Evolutionary conservation across 1,284 basidiomycete genomes (phyloP), one percentile per base, ranked within the genome.

Genomic region (Puccinia novopanici): DNA sequence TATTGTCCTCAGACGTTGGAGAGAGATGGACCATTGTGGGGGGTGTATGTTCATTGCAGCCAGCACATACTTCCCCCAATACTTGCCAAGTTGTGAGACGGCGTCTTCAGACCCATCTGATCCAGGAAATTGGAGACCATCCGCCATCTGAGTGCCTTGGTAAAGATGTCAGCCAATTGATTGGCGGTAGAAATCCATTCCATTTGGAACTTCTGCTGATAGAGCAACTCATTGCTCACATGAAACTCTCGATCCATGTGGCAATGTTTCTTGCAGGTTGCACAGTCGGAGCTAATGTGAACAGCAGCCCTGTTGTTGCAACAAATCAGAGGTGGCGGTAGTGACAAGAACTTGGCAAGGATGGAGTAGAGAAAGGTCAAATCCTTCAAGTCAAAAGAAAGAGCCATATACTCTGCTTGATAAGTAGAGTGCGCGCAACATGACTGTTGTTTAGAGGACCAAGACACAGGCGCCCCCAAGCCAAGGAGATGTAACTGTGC

Each of bases 131-230:
- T 15, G 2, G 13, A 37, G 2, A 70, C 42, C 27, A 45, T 45
- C 19, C 34, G 12, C 52, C 68, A 61, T 50, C 75, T 63, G 10
- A 77, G 37, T 6, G 42, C 63, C 50, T 77, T 77, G 22, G 75
- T 77, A 48, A 77, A 77, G 42, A 77, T 77, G 45, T 76, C 45
- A 37, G 74, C 74, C 10, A 59, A 19, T 61, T 75, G 74, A 37
- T 75, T 12, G 3, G 12, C 8, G 3, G 55, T 42, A 3, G 34
- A 17, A 10, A 74, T 54, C 72, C 72, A 74, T 17, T 74, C 37
- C 9, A 75, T 34, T 3, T n/a, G 22, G 4, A 68, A 42, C 15
- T n/a, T 13, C 8, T 37, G 30, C 17, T 34, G 42, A n/a, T 30
- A 37, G 2, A 77, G 17, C 2, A 50, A 42, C n/a, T 77, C 63